Evolutionary conservation across 2,329 filamentous ascomycete species (phyloP).

Genomic region (Neophaeococcomyces aloes): DNA sequence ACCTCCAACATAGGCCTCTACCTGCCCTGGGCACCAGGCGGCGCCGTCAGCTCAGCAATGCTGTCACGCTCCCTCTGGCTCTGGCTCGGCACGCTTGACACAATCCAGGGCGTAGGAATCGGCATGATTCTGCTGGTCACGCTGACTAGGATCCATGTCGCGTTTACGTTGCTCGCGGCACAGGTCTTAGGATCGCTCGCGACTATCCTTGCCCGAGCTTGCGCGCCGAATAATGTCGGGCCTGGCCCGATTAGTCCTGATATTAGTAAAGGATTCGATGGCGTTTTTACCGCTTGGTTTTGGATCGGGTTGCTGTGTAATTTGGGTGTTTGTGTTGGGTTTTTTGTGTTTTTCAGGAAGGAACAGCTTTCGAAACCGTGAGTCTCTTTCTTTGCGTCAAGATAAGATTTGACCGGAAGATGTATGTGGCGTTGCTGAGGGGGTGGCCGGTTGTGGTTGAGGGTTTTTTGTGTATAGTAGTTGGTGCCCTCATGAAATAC

Average conservation of each 20-base stretch:
- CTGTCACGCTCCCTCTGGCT: conserved; percentile 52
- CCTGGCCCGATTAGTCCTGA: conserved; percentile 55
- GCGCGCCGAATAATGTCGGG: conserved; percentile 50
- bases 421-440: too few species aligned
- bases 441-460: too few species aligned
- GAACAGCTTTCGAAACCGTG: conserved; percentile 38
- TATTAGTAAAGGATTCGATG: conserved; percentile 40
- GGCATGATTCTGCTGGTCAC: conserved; percentile 60
- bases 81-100: conserved; percentile 56
- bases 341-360: conserved; percentile 40
- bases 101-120: conserved; percentile 55
- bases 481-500: too few species aligned
- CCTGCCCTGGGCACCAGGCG: conserved; percentile 51
- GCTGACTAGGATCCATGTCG: conserved; percentile 53
- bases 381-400: too few species aligned
- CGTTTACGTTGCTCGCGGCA: conserved; percentile 49
- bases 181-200: conserved; percentile 53
- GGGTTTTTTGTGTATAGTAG: too few species aligned
- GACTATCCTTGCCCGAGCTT: conserved; percentile 52
- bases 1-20: conserved; percentile 50
- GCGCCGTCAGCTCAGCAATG: conserved; percentile 40
- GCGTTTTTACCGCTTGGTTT: conserved; percentile 45
- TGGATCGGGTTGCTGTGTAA: conserved; percentile 52
- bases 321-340: conserved; percentile 48
- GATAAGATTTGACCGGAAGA: too few species aligned